Evolutionary conservation across 192 early-diverging fungal species (phyloP).

Genomic region (Glomus cerebriforme): DNA sequence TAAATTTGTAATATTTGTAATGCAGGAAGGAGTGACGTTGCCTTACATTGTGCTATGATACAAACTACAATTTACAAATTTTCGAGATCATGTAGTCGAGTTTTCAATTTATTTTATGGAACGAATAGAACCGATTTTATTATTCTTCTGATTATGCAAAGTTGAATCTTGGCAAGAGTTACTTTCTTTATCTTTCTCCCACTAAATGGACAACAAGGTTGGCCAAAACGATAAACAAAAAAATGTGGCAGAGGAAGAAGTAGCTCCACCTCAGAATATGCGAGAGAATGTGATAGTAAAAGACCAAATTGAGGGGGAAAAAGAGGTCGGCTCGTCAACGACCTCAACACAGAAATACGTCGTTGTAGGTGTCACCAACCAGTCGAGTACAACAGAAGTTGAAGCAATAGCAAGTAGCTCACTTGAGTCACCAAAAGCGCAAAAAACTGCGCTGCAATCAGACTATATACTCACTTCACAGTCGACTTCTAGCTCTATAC

Average conservation of each 20-base stretch:
- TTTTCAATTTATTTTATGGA: constrained; percentile 6
- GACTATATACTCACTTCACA: neutral
- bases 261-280: neutral
- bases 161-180: neutral
- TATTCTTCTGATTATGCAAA: constrained; percentile 4
- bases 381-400: neutral
- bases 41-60: neutral
- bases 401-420: neutral
- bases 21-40: neutral
- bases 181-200: constrained; percentile 13
- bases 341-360: neutral
- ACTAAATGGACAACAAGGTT: constrained; percentile 27
- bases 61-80: neutral
- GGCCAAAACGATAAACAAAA: constrained; percentile 7
- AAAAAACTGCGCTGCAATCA: neutral
- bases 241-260: constrained; percentile 8
- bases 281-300: neutral
- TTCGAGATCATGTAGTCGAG: neutral
- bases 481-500: neutral
- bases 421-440: neutral
- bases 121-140: neutral
- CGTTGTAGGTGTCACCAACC: constrained; percentile 14
- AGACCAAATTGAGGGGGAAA: neutral
- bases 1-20: no score
- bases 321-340: neutral